Evolutionary conservation across 2,329 filamentous ascomycete genomes (phyloP).

Genomic region (Colletotrichum sidae): DNA sequence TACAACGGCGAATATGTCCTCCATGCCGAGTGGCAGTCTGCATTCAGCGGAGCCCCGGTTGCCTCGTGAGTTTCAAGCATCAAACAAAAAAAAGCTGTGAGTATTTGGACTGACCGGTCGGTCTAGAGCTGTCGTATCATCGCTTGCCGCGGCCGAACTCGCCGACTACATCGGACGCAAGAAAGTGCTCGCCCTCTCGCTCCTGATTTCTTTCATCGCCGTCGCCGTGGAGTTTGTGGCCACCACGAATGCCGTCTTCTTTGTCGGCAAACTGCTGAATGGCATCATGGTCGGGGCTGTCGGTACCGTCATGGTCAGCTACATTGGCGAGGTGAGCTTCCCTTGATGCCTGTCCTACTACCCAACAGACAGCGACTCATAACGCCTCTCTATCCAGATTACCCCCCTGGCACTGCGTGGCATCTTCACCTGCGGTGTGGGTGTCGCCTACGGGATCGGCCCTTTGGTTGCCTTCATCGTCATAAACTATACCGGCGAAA

Average conservation of each 20-base stretch:
- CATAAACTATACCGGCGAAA: constrained; percentile 45
- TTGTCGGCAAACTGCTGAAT: constrained; percentile 55
- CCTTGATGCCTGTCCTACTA: neutral
- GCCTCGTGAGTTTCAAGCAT: constrained; percentile 44
- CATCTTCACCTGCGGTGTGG: constrained; percentile 44
- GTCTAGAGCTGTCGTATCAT: constrained; percentile 42
- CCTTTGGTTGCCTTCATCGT: constrained; percentile 47
- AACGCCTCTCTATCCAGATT: constrained; percentile 33
- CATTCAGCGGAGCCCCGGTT: constrained; percentile 55
- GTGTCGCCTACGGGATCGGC: constrained; percentile 46
- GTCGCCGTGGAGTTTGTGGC: constrained; percentile 55
- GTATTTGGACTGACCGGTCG: neutral
- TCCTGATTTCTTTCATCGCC: constrained; percentile 51
- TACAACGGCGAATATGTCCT: constrained; percentile 53
- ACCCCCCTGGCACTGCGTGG: constrained; percentile 45
- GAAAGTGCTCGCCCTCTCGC: constrained; percentile 46
- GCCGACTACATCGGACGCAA: constrained; percentile 50
- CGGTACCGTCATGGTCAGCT: constrained; percentile 44
- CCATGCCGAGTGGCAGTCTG: constrained; percentile 55
- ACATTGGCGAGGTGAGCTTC: constrained; percentile 45
- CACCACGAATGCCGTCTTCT: constrained; percentile 54
- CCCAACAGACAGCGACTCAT: neutral
- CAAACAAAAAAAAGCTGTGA: neutral
- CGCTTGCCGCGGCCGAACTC: constrained; percentile 45
- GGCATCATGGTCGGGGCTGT: constrained; percentile 50